phyloP scores from a whole-genome alignment of 306 rosid genomes.

The Clitoria ternatea region DNA sequence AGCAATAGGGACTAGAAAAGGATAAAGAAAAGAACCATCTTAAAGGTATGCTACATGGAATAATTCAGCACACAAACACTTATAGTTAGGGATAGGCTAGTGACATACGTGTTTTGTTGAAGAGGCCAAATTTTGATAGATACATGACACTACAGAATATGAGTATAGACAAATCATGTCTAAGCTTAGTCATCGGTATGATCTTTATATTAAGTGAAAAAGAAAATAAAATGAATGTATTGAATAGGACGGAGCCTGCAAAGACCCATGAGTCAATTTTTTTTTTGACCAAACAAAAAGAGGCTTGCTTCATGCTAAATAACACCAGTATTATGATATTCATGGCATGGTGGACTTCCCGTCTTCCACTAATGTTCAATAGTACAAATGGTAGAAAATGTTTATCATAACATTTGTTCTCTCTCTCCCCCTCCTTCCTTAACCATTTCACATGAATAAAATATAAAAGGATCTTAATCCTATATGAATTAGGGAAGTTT shows the following conservation, averaged over 20 bases:
- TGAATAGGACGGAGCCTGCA: not conserved
- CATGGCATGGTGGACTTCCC: not conserved
- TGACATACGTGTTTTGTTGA: not conserved
- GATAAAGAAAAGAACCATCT: slow-evolving; percentile 10
- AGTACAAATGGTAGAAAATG: not conserved
- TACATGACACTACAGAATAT: not conserved
- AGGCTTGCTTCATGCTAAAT: not conserved
- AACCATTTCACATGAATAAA: slow-evolving; percentile 7
- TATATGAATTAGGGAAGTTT: not conserved
- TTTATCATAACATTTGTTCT: not conserved
- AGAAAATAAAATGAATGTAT: not conserved
- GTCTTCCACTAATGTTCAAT: not conserved
- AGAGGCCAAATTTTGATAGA: slow-evolving; percentile 9
- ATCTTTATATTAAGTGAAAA: not conserved
- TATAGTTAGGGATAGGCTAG: not conserved
- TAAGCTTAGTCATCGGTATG: not conserved
- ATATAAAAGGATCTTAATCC: not conserved
- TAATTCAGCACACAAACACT: not conserved
- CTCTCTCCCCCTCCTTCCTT: not conserved
- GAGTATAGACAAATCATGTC: not conserved
- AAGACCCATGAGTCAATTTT: not conserved
- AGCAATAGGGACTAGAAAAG: not conserved
- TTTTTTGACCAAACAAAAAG: not conserved
- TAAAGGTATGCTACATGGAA: not conserved
- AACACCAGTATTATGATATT: slow-evolving; percentile 3